Percentiles rank a stretch among this genome's conserved stretches.
These are phyloP conservation scores for Pseudotsuga menziesii DNA, from an alignment of 75 land plant genomes.

Conservation along the genomic window DNA sequence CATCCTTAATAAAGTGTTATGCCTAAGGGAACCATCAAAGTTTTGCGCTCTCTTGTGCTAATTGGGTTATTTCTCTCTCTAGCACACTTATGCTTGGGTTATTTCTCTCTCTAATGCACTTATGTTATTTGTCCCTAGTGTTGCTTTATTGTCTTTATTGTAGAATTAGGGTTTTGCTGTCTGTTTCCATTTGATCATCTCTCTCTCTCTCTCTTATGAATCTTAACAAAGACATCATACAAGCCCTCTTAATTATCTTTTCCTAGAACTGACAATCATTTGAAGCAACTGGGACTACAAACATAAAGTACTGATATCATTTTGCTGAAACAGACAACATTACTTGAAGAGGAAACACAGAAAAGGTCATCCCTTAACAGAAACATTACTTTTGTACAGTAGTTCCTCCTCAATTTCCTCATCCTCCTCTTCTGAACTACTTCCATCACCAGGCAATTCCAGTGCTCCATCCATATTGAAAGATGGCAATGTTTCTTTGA, in stretches of 20 bases:
- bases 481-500: conserved; percentile 34
- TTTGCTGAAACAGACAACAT: background rate
- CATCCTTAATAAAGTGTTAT: too few relatives aligned
- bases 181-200: too few relatives aligned
- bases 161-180: too few relatives aligned
- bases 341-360: background rate
- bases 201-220: too few relatives aligned
- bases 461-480: conserved; percentile 60
- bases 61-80: too few relatives aligned
- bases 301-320: too few relatives aligned
- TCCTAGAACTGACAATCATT: background rate
- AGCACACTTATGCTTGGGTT: too few relatives aligned
- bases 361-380: background rate
- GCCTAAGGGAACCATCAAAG: too few relatives aligned
- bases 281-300: background rate
- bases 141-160: too few relatives aligned
- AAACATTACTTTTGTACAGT: conserved; percentile 28
- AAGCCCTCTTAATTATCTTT: background rate
- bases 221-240: background rate
- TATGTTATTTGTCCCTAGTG: too few relatives aligned
- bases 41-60: too few relatives aligned
- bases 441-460: conserved; percentile 41
- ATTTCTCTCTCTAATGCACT: too few relatives aligned
- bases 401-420: conserved; percentile 54
- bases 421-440: conserved; percentile 43